These are phyloP conservation scores for Lodderomyces orthopsilosis DNA, from an alignment of 1,139 yeast genomes.

Conservation along the genomic window DNA sequence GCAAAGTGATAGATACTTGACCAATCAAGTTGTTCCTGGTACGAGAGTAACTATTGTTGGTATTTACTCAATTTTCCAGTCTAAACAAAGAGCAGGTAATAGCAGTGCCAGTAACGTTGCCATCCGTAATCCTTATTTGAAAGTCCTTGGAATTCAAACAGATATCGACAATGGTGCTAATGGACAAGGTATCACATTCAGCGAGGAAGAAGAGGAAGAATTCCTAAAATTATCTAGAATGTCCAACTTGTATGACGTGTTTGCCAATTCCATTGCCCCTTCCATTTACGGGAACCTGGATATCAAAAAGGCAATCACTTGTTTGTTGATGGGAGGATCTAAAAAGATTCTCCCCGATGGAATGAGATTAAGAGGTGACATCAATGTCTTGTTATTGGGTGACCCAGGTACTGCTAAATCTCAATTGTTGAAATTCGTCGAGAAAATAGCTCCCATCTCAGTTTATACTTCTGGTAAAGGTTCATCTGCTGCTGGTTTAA, in stretches of 20 bases:
- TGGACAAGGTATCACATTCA: constrained; percentile 63
- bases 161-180: constrained; percentile 73
- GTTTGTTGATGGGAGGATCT: constrained; percentile 92
- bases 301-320: constrained; percentile 89
- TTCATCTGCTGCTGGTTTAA: constrained; percentile 98
- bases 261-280: constrained; percentile 92
- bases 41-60: constrained; percentile 91
- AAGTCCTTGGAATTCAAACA: constrained; percentile 81
- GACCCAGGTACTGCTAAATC: constrained; percentile 99
- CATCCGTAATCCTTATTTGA: constrained; percentile 86
- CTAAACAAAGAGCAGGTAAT: constrained; percentile 39
- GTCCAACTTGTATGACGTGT: constrained; percentile 80
- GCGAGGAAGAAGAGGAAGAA: constrained; percentile 93
- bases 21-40: constrained; percentile 93
- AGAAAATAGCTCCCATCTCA: constrained; percentile 90
- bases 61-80: constrained; percentile 83
- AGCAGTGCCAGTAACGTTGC: constrained; percentile 54
- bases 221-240: constrained; percentile 75
- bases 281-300: constrained; percentile 92
- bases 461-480: constrained; percentile 98
- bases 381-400: constrained; percentile 87
- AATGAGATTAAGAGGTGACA: constrained; percentile 95
- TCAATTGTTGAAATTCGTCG: constrained; percentile 90
- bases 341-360: constrained; percentile 92
- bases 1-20: constrained; percentile 85